Evolutionary conservation across 2,329 filamentous ascomycete species (phyloP).

Genomic region (Penicillium freii): DNA sequence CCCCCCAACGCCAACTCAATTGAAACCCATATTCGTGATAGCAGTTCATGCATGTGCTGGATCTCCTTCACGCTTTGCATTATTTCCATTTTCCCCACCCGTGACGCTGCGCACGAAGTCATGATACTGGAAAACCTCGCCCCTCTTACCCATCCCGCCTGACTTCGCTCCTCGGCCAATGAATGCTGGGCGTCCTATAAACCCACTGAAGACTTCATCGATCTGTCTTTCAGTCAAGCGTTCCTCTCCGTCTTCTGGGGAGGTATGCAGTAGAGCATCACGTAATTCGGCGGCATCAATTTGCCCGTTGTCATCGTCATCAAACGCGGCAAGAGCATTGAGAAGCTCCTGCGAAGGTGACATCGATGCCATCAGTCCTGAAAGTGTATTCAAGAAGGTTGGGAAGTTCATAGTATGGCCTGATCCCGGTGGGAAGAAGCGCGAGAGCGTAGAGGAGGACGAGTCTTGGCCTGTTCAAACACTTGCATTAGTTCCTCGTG

Average conservation of each 20-base stretch:
- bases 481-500: not conserved
- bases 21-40: conserved; percentile 4
- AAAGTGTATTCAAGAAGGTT: conserved; percentile 79
- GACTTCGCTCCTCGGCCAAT: conserved; percentile 52
- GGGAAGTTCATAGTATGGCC: conserved; percentile 77
- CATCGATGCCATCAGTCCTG: conserved; percentile 68
- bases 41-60: conserved; percentile 13
- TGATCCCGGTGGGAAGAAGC: conserved; percentile 75
- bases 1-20: conserved; percentile 17
- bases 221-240: conserved; percentile 70
- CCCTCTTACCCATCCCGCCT: conserved; percentile 60
- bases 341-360: conserved; percentile 77
- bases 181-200: conserved; percentile 80
- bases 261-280: conserved; percentile 78
- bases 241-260: conserved; percentile 68
- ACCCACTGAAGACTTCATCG: conserved; percentile 82
- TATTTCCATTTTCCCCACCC: conserved; percentile 47
- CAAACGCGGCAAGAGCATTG: conserved; percentile 91
- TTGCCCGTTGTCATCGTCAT: conserved; percentile 92
- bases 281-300: conserved; percentile 79
- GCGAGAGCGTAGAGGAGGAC: conserved; percentile 65
- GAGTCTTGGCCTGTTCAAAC: conserved; percentile 65
- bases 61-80: conserved; percentile 21
- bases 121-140: conserved; percentile 89
- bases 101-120: conserved; percentile 78